Evolutionary conservation across 495 filamentous ascomycete species (phyloP).

Genomic region (Xylaria castorea): DNA sequence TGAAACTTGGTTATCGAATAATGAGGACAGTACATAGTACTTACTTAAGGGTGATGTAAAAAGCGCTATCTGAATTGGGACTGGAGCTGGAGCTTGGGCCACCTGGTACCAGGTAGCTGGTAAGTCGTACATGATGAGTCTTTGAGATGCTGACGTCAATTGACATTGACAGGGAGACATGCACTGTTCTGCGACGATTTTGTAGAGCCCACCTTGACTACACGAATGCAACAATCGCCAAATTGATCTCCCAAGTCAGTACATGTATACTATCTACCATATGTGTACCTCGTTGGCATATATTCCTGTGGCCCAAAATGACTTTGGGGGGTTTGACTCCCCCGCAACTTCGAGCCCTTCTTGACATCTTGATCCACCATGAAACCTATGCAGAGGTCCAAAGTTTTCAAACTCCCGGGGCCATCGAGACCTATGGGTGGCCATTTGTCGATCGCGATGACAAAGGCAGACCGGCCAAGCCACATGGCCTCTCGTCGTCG

Average conservation of each 20-base stretch:
- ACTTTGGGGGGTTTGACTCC: conserved; percentile 45
- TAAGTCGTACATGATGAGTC: not conserved
- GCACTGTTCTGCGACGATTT: not conserved
- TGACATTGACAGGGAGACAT: not conserved
- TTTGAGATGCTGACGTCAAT: conserved; percentile 1
- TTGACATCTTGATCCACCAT: conserved; percentile 71
- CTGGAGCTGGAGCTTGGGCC: not conserved
- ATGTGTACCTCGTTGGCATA: not conserved
- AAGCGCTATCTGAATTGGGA: not conserved
- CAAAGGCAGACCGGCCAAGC: conserved; percentile 3
- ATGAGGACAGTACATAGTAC: too few relatives aligned
- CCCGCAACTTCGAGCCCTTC: conserved; percentile 62
- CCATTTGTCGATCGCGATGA: conserved; percentile 51
- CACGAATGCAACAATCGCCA: not conserved
- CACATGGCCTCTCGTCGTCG: conserved; percentile 46
- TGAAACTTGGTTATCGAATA: too few relatives aligned
- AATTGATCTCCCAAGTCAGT: not conserved
- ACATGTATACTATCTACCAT: not conserved
- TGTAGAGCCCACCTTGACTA: not conserved
- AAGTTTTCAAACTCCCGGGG: conserved; percentile 60
- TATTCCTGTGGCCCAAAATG: conserved; percentile 24
- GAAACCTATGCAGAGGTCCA: conserved; percentile 68
- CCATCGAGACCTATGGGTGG: conserved; percentile 64
- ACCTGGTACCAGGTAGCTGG: not conserved
- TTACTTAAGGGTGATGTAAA: too few relatives aligned